Evolutionary conservation across 2,329 filamentous ascomycete genomes (phyloP), one percentile per base, ranked within the genome.

Genomic region (Fusarium coicis): DNA sequence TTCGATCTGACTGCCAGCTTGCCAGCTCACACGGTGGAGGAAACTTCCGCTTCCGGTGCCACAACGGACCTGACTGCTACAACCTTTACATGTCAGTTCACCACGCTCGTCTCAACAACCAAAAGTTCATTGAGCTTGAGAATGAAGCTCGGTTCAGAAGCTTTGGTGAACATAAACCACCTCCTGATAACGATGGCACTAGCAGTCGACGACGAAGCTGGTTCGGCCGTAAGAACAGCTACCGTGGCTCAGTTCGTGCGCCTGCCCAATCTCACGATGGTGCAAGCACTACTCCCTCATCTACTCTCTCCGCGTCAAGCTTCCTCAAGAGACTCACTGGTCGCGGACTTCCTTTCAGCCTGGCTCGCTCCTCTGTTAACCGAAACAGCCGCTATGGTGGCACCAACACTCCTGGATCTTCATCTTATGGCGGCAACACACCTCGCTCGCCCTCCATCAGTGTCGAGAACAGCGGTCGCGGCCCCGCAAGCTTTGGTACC

Each of bases 41-140:
- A 76, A 96, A 97, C 80, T 93, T 97, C 84, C 96, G 97, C 86
- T 96, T 98, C 88, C 92, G 96, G 46, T 94, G 94, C 53, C 87
- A 92, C 46, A 93, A 89, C 52, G 87, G 91, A 5, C 88, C 90
- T 47, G 96, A 98, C 70, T 97, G 95, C 79, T 91, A 93, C 73
- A 88, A 89, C 40, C 87, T 99, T 9, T 99, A 98, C 82, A 89
- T 89, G 78, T 89, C 96, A 47, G 95, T 98, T 70, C 97, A 98
- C 81, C 89, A 93, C 68, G 92, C 95, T 26, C 93, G 96, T 53
- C 93, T 97, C 80, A 94, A 97, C 83, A 98, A 98, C 80, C 92
- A 94, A 59, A 96, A 95, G 61, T 98, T 96, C 83, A 95, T 89
- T 63, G 85, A 89, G 53, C 85, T 92, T 23, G 89, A 90, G 75